Percentiles rank a stretch among this genome's conserved stretches.
Evolutionary conservation across 2,329 filamentous ascomycete species (phyloP).

Genomic region (Akanthomyces uredinophilus): DNA sequence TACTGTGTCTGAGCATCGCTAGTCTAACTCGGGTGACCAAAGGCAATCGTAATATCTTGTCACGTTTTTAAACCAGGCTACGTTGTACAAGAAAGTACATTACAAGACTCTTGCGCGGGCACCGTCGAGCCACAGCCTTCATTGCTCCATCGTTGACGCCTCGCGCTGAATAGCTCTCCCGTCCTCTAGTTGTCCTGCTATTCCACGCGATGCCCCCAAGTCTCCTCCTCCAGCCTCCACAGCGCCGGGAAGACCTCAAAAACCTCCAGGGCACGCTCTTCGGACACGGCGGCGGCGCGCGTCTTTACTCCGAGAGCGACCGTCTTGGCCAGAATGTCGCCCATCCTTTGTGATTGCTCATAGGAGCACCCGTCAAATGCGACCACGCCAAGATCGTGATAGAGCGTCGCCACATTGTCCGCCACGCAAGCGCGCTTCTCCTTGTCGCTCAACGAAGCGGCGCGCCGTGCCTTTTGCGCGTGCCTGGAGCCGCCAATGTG

Average conservation of each 20-base stretch:
- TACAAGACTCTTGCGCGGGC: too few species aligned
- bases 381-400: conserved; percentile 29
- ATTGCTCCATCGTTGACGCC: not conserved
- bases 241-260: conserved; percentile 55
- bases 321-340: conserved; percentile 20
- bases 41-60: too few species aligned
- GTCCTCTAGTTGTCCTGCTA: conserved; percentile 45
- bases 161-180: too few species aligned
- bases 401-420: conserved; percentile 15
- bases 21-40: too few species aligned
- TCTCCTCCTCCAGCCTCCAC: conserved; percentile 59
- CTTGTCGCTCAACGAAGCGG: not conserved
- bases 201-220: conserved; percentile 57
- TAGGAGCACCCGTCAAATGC: conserved; percentile 25
- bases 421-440: conserved; percentile 4
- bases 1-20: too few species aligned
- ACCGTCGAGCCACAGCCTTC: not conserved
- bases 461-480: not conserved
- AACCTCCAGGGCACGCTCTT: conserved; percentile 31
- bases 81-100: too few species aligned
- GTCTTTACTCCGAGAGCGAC: conserved; percentile 16
- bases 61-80: too few species aligned
- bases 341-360: conserved; percentile 21
- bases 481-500: not conserved
- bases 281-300: not conserved